phyloP scores from a whole-genome alignment of 352 stramenopile genomes.

The Blastocystis sp. region DNA sequence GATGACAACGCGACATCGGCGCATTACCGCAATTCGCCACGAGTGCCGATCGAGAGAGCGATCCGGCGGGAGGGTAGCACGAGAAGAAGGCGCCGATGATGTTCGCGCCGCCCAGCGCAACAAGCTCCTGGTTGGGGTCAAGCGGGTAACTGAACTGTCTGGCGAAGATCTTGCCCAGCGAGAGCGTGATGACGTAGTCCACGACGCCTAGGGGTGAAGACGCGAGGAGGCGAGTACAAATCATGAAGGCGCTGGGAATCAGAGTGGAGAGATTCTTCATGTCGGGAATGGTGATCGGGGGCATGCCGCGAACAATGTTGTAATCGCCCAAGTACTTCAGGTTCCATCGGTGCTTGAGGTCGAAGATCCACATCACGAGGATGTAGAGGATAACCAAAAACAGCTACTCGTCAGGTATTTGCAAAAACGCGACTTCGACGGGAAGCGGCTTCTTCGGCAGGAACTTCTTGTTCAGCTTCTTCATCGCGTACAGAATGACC shows the following conservation, averaged over 20 bases:
- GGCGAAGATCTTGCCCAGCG: conserved; percentile 75
- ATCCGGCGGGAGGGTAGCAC: conserved; percentile 75
- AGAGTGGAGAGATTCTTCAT: conserved; percentile 15
- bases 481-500: conserved; percentile 68
- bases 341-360: conserved; percentile 72
- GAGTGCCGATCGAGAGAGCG: conserved; percentile 76
- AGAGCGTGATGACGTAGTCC: conserved; percentile 75
- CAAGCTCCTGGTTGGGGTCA: conserved; percentile 75
- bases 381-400: conserved; percentile 74
- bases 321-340: conserved; percentile 71
- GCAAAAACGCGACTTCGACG: conserved; percentile 1
- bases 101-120: conserved; percentile 74
- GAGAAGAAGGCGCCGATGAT: conserved; percentile 76
- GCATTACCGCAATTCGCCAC: conserved; percentile 45
- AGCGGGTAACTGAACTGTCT: conserved; percentile 72
- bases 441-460: conserved; percentile 65
- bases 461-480: conserved; percentile 69
- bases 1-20: neutral
- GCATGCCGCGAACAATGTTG: conserved; percentile 57
- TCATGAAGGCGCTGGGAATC: conserved; percentile 56
- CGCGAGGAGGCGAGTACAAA: conserved; percentile 1
- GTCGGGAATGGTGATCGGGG: conserved; percentile 27
- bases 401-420: conserved; percentile 56
- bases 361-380: conserved; percentile 63
- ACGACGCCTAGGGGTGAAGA: conserved; percentile 60